These are phyloP conservation scores for Boletus fagicola DNA, from an alignment of 768 basidiomycete species.

Conservation along the genomic window DNA sequence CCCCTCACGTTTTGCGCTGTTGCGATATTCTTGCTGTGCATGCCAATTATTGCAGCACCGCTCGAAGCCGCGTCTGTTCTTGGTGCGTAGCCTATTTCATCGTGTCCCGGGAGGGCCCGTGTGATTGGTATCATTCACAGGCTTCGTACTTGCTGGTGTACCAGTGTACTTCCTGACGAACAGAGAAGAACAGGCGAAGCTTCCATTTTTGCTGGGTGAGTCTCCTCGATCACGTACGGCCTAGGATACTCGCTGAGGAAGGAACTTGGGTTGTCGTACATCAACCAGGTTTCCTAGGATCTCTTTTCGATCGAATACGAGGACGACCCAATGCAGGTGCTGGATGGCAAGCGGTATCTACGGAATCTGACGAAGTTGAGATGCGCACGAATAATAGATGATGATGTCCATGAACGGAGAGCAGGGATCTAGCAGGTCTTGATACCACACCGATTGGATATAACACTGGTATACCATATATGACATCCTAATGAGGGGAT, in stretches of 20 bases:
- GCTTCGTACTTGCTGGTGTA: conserved; percentile 74
- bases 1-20: conserved; percentile 89
- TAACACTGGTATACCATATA: not conserved
- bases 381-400: conserved; percentile 31
- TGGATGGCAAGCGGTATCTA: conserved; percentile 79
- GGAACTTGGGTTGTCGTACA: not conserved
- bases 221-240: conserved; percentile 2
- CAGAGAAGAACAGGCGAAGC: conserved; percentile 41
- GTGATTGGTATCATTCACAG: conserved; percentile 36
- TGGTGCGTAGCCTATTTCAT: conserved; percentile 45
- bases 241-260: conserved; percentile 2
- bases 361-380: conserved; percentile 65
- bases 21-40: conserved; percentile 60
- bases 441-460: not conserved
- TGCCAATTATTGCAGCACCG: conserved; percentile 94
- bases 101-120: not conserved
- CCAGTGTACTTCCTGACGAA: conserved; percentile 83
- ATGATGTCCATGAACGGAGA: not conserved
- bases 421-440: not conserved
- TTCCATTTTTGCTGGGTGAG: conserved; percentile 38
- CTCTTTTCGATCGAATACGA: conserved; percentile 45
- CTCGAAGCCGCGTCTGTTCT: conserved; percentile 83
- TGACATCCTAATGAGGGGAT: not conserved
- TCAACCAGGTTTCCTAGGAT: conserved; percentile 40
- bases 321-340: conserved; percentile 53